Conservation (phyloP, 2,329 filamentous ascomycete genomes). For the Botrytis paeoniae region DNA sequence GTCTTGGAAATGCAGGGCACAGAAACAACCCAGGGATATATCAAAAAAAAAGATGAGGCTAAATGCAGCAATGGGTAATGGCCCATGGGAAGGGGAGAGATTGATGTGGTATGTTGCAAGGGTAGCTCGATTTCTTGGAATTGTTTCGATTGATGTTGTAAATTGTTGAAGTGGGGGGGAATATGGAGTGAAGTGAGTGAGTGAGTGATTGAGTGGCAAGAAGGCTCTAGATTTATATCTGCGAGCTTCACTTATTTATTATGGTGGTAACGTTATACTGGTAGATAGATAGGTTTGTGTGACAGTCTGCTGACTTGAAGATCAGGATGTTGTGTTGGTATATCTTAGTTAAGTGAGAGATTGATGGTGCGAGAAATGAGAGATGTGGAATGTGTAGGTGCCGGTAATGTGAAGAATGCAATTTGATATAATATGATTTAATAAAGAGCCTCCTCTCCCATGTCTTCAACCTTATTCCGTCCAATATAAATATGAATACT, state of each 20-base stretch:
- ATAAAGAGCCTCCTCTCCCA: neutral
- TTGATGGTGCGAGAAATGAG: neutral
- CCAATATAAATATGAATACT: neutral
- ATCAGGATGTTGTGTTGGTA: neutral
- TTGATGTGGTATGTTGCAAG: neutral
- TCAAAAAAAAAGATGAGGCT: neutral
- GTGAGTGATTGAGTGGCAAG: neutral
- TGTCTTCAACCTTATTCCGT: too few relatives aligned
- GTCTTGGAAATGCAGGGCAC: conserved; percentile 14
- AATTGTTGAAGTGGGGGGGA: neutral
- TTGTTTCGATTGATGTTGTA: neutral
- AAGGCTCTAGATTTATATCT: neutral
- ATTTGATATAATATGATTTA: neutral
- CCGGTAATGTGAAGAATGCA: neutral
- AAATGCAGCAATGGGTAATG: neutral
- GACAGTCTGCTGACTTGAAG: neutral
- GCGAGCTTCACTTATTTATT: neutral
- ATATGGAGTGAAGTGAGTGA: neutral
- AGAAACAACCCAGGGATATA: neutral
- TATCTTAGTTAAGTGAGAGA: neutral
- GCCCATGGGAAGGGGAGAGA: neutral
- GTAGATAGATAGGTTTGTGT: neutral
- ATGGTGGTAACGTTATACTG: neutral
- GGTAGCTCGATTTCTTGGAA: neutral
- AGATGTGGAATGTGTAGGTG: too few relatives aligned